phyloP scores from a whole-genome alignment of 202 grass and related monocot species.

The Alloteropsis angusta region DNA sequence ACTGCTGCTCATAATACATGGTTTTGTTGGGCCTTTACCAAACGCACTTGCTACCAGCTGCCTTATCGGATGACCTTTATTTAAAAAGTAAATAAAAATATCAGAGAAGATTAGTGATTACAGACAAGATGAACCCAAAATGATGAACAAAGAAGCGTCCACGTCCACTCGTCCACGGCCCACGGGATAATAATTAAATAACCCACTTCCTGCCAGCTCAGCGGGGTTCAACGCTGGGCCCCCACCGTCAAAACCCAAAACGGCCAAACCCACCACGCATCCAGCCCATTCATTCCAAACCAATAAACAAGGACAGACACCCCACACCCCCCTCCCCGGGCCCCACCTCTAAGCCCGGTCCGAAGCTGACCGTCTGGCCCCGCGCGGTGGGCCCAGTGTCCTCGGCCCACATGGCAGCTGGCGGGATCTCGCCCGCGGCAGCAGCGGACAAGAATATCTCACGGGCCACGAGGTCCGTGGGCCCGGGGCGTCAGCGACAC shows the following conservation, averaged over 20 bases:
- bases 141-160: background rate
- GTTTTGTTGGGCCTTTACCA: conserved; percentile 11
- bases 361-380: background rate
- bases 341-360: background rate
- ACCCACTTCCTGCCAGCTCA: conserved; percentile 11
- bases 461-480: background rate
- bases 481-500: background rate
- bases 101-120: background rate
- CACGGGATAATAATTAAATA: background rate
- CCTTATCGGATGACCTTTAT: background rate
- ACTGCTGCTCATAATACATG: background rate
- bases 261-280: background rate
- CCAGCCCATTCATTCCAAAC: background rate
- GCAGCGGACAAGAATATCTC: conserved; percentile 17
- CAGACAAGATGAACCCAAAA: background rate
- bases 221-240: conserved; percentile 7
- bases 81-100: background rate
- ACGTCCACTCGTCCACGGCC: background rate
- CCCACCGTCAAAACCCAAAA: conserved; percentile 29
- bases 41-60: conserved; percentile 9
- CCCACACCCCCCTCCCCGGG: too few relatives aligned
- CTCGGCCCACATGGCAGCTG: background rate
- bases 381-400: accelerated
- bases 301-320: background rate
- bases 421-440: background rate